Percentiles rank a stretch among this genome's conserved stretches.
These are phyloP conservation scores for Tylopilus balloui DNA, from an alignment of 768 basidiomycete species.

Conservation along the genomic window DNA sequence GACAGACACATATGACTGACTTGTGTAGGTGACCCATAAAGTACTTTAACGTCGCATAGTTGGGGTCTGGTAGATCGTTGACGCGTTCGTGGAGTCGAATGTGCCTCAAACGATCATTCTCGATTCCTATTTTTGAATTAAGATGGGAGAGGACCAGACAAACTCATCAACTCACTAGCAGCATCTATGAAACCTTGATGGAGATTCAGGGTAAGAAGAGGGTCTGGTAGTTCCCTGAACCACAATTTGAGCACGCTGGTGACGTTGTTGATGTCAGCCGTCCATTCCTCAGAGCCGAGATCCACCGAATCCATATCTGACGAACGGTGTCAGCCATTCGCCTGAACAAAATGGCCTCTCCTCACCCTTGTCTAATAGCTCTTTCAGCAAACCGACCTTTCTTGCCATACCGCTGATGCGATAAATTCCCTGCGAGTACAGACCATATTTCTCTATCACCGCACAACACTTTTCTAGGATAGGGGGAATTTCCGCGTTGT, in stretches of 20 bases:
- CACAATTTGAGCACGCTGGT: slow-evolving; percentile 94
- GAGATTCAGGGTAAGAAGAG: slow-evolving; percentile 74
- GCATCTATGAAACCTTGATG: slow-evolving; percentile 95
- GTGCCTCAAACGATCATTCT: slow-evolving; percentile 91
- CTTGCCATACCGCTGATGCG: slow-evolving; percentile 89
- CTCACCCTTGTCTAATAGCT: slow-evolving; percentile 79
- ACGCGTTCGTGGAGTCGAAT: slow-evolving; percentile 96
- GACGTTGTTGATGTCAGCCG: slow-evolving; percentile 91
- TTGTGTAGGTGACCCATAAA: slow-evolving; percentile 91
- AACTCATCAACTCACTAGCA: slow-evolving; percentile 59
- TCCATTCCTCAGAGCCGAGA: slow-evolving; percentile 85
- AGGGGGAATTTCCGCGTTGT: slow-evolving; percentile 83
- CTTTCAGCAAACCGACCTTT: slow-evolving; percentile 78
- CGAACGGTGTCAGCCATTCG: slow-evolving; percentile 19
- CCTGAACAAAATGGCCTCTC: neutral
- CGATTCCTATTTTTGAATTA: slow-evolving; percentile 56
- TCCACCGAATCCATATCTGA: slow-evolving; percentile 83
- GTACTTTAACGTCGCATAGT: slow-evolving; percentile 95
- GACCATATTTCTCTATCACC: slow-evolving; percentile 88
- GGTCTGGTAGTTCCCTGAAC: slow-evolving; percentile 94
- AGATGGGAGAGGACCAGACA: neutral
- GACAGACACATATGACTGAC: slow-evolving; percentile 39
- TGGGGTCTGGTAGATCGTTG: slow-evolving; percentile 97
- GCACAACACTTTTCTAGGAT: slow-evolving; percentile 86
- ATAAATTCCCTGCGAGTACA: slow-evolving; percentile 85